Evolutionary conservation across 2,329 filamentous ascomycete genomes (phyloP).

Genomic region (Alternaria brassicae): DNA sequence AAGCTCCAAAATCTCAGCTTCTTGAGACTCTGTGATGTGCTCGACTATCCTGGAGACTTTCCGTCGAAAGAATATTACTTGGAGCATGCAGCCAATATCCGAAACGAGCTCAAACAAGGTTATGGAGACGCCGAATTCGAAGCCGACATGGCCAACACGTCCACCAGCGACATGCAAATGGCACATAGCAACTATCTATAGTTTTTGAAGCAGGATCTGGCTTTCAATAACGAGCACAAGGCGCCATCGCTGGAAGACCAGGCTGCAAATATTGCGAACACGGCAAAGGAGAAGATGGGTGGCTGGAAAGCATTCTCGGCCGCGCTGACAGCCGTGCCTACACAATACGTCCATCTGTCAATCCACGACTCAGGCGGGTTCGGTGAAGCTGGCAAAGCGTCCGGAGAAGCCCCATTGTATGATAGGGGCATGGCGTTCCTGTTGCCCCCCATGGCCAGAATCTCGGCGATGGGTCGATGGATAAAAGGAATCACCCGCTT

Average conservation of each 20-base stretch:
- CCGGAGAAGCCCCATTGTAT: background rate
- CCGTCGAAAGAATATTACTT: conserved; percentile 33
- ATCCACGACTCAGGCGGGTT: conserved; percentile 42
- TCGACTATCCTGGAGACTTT: conserved; percentile 25
- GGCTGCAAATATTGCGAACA: conserved; percentile 29
- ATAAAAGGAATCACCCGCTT: conserved; percentile 1
- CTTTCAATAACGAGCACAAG: conserved; percentile 24
- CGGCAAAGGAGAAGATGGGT: conserved; percentile 43
- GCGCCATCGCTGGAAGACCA: conserved; percentile 26
- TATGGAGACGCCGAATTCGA: conserved; percentile 36
- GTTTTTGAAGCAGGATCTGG: conserved; percentile 35
- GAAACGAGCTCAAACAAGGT: conserved; percentile 30
- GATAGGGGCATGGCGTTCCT: background rate
- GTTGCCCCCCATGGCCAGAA: background rate
- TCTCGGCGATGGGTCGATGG: conserved; percentile 11
- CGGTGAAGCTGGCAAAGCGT: background rate
- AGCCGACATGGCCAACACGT: conserved; percentile 41
- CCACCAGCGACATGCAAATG: conserved; percentile 35
- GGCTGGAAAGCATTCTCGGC: conserved; percentile 38
- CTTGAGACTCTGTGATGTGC: conserved; percentile 28
- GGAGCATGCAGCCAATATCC: conserved; percentile 32
- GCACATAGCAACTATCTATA: conserved; percentile 41
- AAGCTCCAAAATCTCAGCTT: conserved; percentile 30
- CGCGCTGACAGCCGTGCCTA: conserved; percentile 29
- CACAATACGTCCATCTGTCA: conserved; percentile 37